These are phyloP conservation scores for Chalara sp. DNA, from an alignment of 2,329 filamentous ascomycete genomes.

Conservation along the genomic window DNA sequence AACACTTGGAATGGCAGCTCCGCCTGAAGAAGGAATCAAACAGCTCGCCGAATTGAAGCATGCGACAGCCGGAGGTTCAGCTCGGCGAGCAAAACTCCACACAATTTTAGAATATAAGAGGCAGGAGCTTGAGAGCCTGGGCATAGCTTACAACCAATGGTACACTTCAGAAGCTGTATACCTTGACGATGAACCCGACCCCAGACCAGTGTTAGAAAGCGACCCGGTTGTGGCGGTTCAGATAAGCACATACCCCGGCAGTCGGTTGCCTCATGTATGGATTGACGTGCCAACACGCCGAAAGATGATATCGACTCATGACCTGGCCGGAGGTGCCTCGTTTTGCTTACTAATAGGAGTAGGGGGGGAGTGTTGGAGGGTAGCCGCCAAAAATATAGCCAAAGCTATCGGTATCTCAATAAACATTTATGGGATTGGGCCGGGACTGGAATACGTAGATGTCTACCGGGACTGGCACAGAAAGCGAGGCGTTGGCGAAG, in stretches of 20 bases:
- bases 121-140: constrained; percentile 26
- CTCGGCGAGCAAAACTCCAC: neutral
- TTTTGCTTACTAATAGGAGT: constrained; percentile 45
- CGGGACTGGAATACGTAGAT: constrained; percentile 52
- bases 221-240: constrained; percentile 19
- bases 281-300: constrained; percentile 40
- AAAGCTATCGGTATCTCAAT: constrained; percentile 37
- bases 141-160: constrained; percentile 49
- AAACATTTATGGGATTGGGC: constrained; percentile 44
- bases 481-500: constrained; percentile 44
- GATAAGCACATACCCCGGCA: constrained; percentile 47
- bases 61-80: neutral
- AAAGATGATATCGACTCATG: constrained; percentile 44
- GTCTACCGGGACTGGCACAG: constrained; percentile 51
- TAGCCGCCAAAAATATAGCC: constrained; percentile 35
- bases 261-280: constrained; percentile 54
- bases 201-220: neutral
- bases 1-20: neutral
- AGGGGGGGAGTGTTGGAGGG: constrained; percentile 45
- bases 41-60: neutral
- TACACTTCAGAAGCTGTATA: constrained; percentile 40
- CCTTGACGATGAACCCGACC: constrained; percentile 31
- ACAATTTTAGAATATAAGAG: constrained; percentile 40
- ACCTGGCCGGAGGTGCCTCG: constrained; percentile 46
- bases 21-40: neutral